Conservation (phyloP, 2,329 filamentous ascomycete genomes). For the Pseudogymnoascus sp. region DNA sequence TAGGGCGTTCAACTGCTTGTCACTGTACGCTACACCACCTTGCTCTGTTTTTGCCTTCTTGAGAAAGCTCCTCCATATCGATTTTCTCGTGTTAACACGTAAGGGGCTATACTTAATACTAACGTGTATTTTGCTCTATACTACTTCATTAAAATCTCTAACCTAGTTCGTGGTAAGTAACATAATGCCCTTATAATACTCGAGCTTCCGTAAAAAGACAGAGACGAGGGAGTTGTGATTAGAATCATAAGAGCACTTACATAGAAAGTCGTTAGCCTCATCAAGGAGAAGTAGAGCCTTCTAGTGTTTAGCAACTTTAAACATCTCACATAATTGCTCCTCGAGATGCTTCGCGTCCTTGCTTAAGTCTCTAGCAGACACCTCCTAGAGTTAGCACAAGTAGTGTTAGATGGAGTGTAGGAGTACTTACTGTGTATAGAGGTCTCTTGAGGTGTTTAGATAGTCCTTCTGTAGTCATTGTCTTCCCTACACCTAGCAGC, state of each 20-base stretch:
- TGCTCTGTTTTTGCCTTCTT: neutral
- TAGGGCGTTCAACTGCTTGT: neutral
- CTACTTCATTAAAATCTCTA: slow-evolving; percentile 14
- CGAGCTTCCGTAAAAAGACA: slow-evolving; percentile 30
- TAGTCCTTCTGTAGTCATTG: slow-evolving; percentile 4
- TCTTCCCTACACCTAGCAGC: slow-evolving; percentile 7
- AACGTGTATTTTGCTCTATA: slow-evolving; percentile 13
- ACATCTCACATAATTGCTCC: slow-evolving; percentile 28
- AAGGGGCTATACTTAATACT: slow-evolving; percentile 10
- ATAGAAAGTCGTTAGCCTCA: slow-evolving; percentile 15
- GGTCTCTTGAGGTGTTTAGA: neutral
- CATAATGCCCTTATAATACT: slow-evolving; percentile 23
- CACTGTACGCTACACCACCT: neutral
- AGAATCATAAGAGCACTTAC: neutral
- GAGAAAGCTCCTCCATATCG: slow-evolving; percentile 12
- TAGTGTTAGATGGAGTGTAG: neutral
- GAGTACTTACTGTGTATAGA: neutral
- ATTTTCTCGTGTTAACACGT: neutral
- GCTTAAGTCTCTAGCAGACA: slow-evolving; percentile 4
- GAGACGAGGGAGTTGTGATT: slow-evolving; percentile 39
- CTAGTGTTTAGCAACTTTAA: slow-evolving; percentile 10
- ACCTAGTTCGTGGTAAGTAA: slow-evolving; percentile 23
- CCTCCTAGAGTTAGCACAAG: neutral
- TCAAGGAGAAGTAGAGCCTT: slow-evolving; percentile 15
- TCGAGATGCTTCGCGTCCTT: slow-evolving; percentile 28